Base-by-base conservation (phyloP, 371 early-diverging fungal genomes). In the Mortierella sp. region DNA sequence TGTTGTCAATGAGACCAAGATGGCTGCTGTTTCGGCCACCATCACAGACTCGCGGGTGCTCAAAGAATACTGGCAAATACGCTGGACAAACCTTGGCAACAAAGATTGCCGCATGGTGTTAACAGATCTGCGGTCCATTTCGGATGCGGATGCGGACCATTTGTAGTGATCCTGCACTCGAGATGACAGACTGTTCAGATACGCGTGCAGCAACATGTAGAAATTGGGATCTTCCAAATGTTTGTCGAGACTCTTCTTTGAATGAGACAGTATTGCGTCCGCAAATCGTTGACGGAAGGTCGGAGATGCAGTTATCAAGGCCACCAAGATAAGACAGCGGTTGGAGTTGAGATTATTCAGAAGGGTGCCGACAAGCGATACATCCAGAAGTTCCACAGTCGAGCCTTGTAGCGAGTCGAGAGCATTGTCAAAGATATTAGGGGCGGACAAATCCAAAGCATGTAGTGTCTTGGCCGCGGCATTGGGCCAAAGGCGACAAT, bases 321-420 rank as follows among this genome's bases (percentile, higher is more conserved):
- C 60, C 24, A 73, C 55, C 44, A 78, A 45, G 39, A 78, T 78
- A 43, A 68, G 24, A 44, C 29, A 53, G 27, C 79, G 72, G 34
- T 60, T 57, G 1, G 44, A 19, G 43, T 72, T 73, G 4, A 54
- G 46, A 21, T 63, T 48, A 7, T 39, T 40, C 27, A 78, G 46
- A 45, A 78, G 67, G 47, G 72, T 72, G 14, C 67, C 65, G 12
- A 78, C 73, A 17, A 78, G 57, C 7, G 60, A 60, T 9, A 59
- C 48, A 34, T 78, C 68, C n/a, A 67, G 28, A 27, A 34, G 19
- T 6, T 34, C 57, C n/a, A 62, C 39, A 0, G 56, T 43, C n/a
- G 68, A 48, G 12, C 44, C 24, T 24, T 63, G 68, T 5, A 76
- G 62, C 2, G 62, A 51, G 16, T 65, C 59, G 28, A 60, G 37